Evolutionary conservation across 208 protist species (phyloP).

Genomic region (Naegleria fowleri): DNA sequence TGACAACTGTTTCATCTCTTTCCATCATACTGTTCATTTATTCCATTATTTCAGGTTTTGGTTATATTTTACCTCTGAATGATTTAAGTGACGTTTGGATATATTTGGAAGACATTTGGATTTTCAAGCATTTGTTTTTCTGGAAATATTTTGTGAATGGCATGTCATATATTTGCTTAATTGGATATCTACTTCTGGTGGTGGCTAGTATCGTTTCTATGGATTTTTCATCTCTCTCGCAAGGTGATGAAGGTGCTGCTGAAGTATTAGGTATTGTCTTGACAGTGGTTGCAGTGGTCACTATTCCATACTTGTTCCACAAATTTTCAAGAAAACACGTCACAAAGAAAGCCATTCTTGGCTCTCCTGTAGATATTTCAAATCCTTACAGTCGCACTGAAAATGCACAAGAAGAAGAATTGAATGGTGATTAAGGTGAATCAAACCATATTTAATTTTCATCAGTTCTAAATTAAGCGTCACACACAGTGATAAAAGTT

Average conservation of each 20-base stretch:
- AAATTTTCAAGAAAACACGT: neutral
- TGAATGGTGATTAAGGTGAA: no score
- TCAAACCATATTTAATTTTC: no score
- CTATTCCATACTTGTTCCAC: neutral
- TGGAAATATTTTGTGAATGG: neutral
- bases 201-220: neutral
- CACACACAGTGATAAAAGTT: no score
- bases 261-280: neutral
- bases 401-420: no score
- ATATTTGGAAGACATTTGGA: neutral
- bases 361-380: neutral
- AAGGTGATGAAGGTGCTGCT: neutral
- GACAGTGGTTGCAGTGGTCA: neutral
- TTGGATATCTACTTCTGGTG: neutral
- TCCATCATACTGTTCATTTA: neutral
- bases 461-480: no score
- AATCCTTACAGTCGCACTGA: no score
- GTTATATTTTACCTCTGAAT: neutral
- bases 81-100: neutral
- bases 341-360: neutral
- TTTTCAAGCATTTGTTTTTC: neutral
- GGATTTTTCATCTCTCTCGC: neutral
- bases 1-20: neutral
- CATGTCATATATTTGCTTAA: neutral
- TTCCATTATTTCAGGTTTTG: neutral